These are phyloP conservation scores for Euryodendron excelsum DNA, from an alignment of 148 eudicot species.

Conservation along the genomic window DNA sequence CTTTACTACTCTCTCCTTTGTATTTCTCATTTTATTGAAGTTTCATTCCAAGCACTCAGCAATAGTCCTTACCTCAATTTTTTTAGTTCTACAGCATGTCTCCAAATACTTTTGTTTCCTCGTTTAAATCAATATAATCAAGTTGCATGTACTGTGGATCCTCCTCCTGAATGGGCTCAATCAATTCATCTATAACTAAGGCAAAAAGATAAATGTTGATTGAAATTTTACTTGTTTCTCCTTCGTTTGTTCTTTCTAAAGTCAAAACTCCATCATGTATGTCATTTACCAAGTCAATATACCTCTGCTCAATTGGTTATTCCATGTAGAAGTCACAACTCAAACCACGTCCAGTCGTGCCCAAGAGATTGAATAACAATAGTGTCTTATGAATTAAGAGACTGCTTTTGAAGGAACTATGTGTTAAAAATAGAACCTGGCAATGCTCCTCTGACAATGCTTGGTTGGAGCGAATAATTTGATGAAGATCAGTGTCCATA, in stretches of 20 bases:
- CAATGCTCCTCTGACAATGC: neutral
- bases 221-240: neutral
- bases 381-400: neutral
- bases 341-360: neutral
- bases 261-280: neutral
- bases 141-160: neutral
- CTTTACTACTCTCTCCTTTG: neutral
- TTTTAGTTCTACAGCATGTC: neutral
- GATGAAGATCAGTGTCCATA: slow-evolving; percentile 17
- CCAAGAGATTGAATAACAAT: neutral
- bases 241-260: neutral
- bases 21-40: neutral
- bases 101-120: neutral
- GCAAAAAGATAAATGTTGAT: neutral
- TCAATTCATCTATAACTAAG: neutral
- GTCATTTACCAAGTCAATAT: too few relatives aligned
- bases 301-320: neutral
- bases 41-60: neutral
- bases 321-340: neutral
- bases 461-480: slow-evolving; percentile 13
- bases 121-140: neutral
- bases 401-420: neutral
- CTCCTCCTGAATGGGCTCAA: neutral
- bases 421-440: neutral
- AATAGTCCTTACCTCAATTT: neutral